phyloP scores from a whole-genome alignment of 2,329 filamentous ascomycete genomes.

The Sclerotinia subarctica region DNA sequence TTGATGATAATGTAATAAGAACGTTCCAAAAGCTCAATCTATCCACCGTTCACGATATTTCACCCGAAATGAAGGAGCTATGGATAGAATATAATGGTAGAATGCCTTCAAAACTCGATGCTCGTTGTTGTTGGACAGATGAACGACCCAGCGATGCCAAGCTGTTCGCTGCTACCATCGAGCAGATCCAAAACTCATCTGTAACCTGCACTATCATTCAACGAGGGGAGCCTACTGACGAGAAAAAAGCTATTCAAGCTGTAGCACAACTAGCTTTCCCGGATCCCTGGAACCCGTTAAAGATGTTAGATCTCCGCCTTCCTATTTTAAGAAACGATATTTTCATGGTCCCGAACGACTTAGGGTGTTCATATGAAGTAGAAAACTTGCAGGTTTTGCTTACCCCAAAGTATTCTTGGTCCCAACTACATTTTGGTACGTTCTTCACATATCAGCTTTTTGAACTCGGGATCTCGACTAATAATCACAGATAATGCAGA shows the following conservation, averaged over 20 bases:
- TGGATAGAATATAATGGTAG: neutral
- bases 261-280: neutral
- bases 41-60: neutral
- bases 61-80: neutral
- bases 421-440: neutral
- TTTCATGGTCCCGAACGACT: neutral
- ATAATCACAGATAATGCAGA: neutral
- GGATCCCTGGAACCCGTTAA: neutral
- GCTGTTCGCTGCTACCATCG: neutral
- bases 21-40: neutral
- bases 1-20: neutral
- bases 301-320: neutral
- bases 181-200: neutral
- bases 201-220: neutral
- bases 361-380: neutral
- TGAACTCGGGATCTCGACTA: neutral
- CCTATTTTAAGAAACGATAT: neutral
- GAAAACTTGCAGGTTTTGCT: neutral
- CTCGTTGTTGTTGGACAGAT: neutral
- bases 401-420: neutral
- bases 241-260: neutral
- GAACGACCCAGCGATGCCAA: neutral
- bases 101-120: neutral
- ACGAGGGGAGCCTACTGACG: neutral
- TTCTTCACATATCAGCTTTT: neutral